Evolutionary conservation across 208 protist genomes (phyloP), one percentile per base, ranked within the genome.

Genomic region (Acanthamoeba castellanii): DNA sequence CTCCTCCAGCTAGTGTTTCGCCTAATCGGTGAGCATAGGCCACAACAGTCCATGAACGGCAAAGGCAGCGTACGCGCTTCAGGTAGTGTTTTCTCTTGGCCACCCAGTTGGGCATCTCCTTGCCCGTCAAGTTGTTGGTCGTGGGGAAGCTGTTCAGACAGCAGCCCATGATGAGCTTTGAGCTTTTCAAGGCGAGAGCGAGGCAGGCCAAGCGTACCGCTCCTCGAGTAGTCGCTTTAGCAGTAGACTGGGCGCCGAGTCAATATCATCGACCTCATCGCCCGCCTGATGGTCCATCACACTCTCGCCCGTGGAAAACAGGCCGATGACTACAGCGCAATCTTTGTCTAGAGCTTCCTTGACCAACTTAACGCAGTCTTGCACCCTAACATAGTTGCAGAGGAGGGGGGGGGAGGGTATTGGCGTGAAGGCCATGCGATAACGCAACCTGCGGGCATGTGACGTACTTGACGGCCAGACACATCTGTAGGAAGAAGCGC

Each of bases 221-320:
- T 85, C 76, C n/a, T 85, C 76, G 45, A 85, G 52, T 7, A 85
- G 47, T 22, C 76, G 76, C 42, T 32, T 22, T 7, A 85, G 76
- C 0, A 85, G 34, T 0, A 50, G 76, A 32, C 55, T 85, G 76
- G 76, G 76, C 37, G 76, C 76, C 20, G 76, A 85, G 37, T 85
- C 76, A 16, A 85, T 85, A 8, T 85, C 76, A 25, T 85, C 76
- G 47, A 57, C 25, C 27, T 85, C 76, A 57, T 85, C 76, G 76
- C 76, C 76, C 8, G 45, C 47, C 32, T 85, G 45, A 32, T 85
- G 30, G 13, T 91, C 85, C 47, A 72, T 59, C 45, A 32, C 70
- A 37, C 70, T 66, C 55, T 81, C 94, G 94, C 94, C 94, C 34
- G 94, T 95, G 7, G 68, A 87, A 18, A 93, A 57, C 50, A 95